These are phyloP conservation scores for Casuarina glauca DNA, from an alignment of 306 rosid species.

Conservation along the genomic window DNA sequence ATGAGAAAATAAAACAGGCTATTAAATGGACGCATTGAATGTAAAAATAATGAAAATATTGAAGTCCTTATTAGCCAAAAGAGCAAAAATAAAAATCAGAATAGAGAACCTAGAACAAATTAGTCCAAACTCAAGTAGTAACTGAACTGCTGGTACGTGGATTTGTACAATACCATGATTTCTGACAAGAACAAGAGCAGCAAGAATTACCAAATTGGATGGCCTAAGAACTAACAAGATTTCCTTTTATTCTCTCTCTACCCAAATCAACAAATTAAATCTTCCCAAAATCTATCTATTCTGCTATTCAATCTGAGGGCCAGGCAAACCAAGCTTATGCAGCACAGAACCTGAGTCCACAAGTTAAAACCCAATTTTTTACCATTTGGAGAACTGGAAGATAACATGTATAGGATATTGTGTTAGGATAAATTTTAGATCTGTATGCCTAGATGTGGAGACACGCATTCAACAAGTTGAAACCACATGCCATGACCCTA, in stretches of 20 bases:
- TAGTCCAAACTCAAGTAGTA: neutral
- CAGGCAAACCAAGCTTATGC: neutral
- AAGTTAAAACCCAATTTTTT: neutral
- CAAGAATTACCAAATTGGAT: neutral
- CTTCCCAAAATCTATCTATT: neutral
- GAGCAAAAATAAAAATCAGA: slow-evolving; percentile 1
- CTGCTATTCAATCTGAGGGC: neutral
- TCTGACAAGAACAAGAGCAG: neutral
- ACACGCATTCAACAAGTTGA: neutral
- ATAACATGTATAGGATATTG: neutral
- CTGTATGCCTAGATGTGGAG: neutral
- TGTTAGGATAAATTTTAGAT: neutral
- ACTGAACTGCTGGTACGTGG: neutral
- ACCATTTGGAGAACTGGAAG: neutral
- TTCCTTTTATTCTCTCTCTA: neutral
- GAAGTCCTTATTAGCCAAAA: slow-evolving; percentile 13
- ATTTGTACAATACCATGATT: slow-evolving; percentile 4
- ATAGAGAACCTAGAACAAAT: slow-evolving; percentile 1
- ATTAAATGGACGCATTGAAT: slow-evolving; percentile 21
- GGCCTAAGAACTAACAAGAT: neutral
- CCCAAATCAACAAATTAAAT: neutral
- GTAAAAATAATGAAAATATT: slow-evolving; percentile 14
- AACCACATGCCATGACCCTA: neutral
- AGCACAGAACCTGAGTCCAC: neutral
- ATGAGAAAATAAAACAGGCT: slow-evolving; percentile 25